Percentiles rank a stretch among this genome's conserved stretches.
Conservation (phyloP, 768 basidiomycete genomes). For the Solioccasus polychromus region DNA sequence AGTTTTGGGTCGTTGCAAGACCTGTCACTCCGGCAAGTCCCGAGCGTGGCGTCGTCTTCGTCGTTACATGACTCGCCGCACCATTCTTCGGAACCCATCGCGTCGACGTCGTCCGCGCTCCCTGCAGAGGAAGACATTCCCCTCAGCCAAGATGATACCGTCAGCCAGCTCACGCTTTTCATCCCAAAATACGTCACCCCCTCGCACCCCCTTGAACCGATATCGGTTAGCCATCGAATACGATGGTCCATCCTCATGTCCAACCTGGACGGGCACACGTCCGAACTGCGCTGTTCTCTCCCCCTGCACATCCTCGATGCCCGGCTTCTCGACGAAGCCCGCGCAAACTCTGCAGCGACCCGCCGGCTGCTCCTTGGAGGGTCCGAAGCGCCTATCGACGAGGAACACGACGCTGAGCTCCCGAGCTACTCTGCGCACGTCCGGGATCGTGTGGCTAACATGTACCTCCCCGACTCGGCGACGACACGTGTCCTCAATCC, state of each 20-base stretch:
- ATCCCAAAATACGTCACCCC: conserved; percentile 65
- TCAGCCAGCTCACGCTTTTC: conserved; percentile 56
- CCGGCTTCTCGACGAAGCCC: conserved; percentile 71
- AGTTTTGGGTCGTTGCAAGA: conserved; percentile 19
- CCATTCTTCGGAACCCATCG: conserved; percentile 7
- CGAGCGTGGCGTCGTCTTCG: conserved; percentile 13
- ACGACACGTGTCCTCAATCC: conserved; percentile 64
- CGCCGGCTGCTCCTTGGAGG: conserved; percentile 50
- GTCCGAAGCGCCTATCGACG: conserved; percentile 36
- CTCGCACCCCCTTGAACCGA: conserved; percentile 72
- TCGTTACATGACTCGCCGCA: conserved; percentile 12
- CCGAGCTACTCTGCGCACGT: conserved; percentile 90
- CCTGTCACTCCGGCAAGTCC: conserved; percentile 10
- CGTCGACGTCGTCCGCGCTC: conserved; percentile 6
- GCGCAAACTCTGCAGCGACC: conserved; percentile 67
- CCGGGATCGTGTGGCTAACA: conserved; percentile 82
- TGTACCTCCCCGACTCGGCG: conserved; percentile 64
- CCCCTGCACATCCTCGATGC: conserved; percentile 82
- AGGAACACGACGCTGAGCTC: conserved; percentile 68
- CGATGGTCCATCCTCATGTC: conserved; percentile 76
- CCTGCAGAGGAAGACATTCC: conserved; percentile 18
- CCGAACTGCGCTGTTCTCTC: conserved; percentile 91
- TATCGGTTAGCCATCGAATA: conserved; percentile 73
- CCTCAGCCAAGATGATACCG: conserved; percentile 44
- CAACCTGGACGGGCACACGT: conserved; percentile 89